phyloP scores from a whole-genome alignment of 768 basidiomycete species.

The Suillus discolor region DNA sequence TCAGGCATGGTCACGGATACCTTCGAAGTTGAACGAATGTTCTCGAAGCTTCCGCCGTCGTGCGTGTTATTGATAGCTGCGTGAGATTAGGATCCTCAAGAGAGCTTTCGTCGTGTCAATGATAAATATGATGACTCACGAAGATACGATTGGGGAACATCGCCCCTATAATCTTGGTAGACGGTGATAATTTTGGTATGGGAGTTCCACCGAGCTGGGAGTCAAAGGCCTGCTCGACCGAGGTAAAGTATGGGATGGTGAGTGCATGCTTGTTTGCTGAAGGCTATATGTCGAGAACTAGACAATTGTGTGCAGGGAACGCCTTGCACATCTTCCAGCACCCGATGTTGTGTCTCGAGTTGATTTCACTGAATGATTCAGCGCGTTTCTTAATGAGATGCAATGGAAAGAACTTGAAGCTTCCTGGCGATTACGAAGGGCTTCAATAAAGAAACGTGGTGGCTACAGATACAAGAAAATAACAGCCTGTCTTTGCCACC shows the following conservation, averaged over 20 bases:
- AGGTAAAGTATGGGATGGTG: conserved; percentile 19
- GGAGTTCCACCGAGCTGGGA: conserved; percentile 41
- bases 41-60: conserved; percentile 72
- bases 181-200: conserved; percentile 59
- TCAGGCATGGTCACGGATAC: conserved; percentile 58
- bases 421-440: background rate
- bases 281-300: background rate
- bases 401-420: too few relatives aligned
- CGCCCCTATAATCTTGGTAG: conserved; percentile 59
- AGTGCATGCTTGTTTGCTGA: conserved; percentile 40
- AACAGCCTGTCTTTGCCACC: too few relatives aligned
- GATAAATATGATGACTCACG: conserved; percentile 44
- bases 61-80: conserved; percentile 68
- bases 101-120: background rate
- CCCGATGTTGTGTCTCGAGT: background rate
- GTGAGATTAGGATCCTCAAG: background rate
- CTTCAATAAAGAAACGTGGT: background rate
- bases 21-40: conserved; percentile 63
- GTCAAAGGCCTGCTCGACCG: conserved; percentile 17
- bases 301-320: too few relatives aligned
- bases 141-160: conserved; percentile 79
- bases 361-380: background rate
- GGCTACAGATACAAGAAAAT: background rate
- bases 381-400: background rate
- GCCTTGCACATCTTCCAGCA: background rate